These are phyloP conservation scores for Kluyveromyces dobzhanskii DNA, from an alignment of 805 yeast species.

Conservation along the genomic window DNA sequence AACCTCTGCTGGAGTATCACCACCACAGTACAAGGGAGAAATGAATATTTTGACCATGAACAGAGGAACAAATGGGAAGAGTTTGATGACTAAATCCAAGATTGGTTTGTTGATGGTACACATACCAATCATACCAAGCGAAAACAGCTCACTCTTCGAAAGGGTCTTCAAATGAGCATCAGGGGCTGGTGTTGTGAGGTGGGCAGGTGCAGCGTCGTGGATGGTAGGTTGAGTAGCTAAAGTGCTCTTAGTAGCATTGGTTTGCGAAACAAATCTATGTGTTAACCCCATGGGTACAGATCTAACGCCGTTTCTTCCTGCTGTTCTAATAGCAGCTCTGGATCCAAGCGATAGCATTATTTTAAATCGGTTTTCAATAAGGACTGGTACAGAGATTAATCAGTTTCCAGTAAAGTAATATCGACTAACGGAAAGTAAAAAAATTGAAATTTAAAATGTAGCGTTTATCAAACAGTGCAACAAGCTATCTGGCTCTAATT, in stretches of 20 bases:
- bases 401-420: too few species aligned
- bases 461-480: too few species aligned
- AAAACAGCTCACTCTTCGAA: conserved; percentile 46
- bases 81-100: conserved; percentile 49
- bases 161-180: conserved; percentile 43
- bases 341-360: background rate
- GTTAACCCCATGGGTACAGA: background rate
- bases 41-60: conserved; percentile 61
- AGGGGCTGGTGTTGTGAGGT: conserved; percentile 6
- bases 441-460: too few species aligned
- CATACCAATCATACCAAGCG: conserved; percentile 59
- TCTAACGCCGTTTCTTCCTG: background rate
- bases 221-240: conserved; percentile 8
- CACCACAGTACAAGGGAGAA: conserved; percentile 85
- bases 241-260: conserved; percentile 10
- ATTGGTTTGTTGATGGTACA: conserved; percentile 60
- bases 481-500: too few species aligned
- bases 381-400: too few species aligned
- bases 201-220: background rate
- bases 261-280: conserved; percentile 11
- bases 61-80: conserved; percentile 71
- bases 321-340: background rate
- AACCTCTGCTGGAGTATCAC: conserved; percentile 67
- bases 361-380: too few species aligned
- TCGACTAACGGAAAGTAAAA: too few species aligned